phyloP scores from a whole-genome alignment of 805 yeast genomes.

The Barnettozyma wickerhamii region DNA sequence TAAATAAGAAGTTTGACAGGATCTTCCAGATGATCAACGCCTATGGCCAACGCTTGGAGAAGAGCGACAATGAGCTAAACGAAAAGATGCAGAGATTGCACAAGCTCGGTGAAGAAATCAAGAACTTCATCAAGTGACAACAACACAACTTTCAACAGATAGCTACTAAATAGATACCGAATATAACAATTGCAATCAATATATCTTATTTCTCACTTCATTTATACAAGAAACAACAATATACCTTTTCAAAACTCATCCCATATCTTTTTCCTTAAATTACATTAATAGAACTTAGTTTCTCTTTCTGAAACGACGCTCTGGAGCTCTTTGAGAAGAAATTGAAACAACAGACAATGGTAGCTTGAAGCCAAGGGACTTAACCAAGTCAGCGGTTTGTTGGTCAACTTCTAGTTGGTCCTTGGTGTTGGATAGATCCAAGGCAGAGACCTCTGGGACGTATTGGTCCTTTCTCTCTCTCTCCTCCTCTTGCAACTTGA shows the following conservation, averaged over 20 bases:
- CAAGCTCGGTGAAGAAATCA: conserved; percentile 38
- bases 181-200: background rate
- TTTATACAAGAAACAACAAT: conserved; percentile 17
- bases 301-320: conserved; percentile 92
- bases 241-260: conserved; percentile 2
- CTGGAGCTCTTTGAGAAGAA: conserved; percentile 82
- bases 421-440: conserved; percentile 94
- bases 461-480: conserved; percentile 99
- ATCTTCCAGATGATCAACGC: conserved; percentile 36
- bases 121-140: conserved; percentile 28
- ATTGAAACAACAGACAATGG: conserved; percentile 83
- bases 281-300: conserved; percentile 40
- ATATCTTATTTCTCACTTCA: conserved; percentile 9
- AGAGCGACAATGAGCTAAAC: conserved; percentile 30
- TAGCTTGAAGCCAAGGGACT: conserved; percentile 86
- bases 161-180: no score
- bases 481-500: conserved; percentile 99
- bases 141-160: background rate
- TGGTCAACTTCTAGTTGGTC: conserved; percentile 95
- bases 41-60: conserved; percentile 30
- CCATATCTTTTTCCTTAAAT: conserved; percentile 5
- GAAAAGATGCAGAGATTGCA: conserved; percentile 34
- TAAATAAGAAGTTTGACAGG: conserved; percentile 34
- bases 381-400: conserved; percentile 93
- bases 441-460: conserved; percentile 99